Percentiles rank a stretch among this genome's conserved stretches.
These are phyloP conservation scores for Tetrapisispora arboricola DNA, from an alignment of 805 yeast species.

Conservation along the genomic window DNA sequence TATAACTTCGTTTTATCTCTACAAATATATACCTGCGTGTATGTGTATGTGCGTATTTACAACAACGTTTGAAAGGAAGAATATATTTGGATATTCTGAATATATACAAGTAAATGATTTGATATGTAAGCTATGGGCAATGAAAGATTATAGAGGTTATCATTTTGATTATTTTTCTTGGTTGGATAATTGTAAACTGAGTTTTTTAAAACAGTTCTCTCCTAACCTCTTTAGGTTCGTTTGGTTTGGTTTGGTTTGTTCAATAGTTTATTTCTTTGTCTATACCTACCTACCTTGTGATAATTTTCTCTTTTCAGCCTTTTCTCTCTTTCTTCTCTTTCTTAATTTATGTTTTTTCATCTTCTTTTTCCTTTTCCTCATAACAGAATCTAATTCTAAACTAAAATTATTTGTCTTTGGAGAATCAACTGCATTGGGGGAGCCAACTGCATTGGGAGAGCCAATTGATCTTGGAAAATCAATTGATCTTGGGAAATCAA, in stretches of 20 bases:
- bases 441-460: not conserved
- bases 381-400: slow-evolving; percentile 53
- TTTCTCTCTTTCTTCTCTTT: slow-evolving; percentile 92
- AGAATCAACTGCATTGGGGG: not conserved
- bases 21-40: too few relatives aligned
- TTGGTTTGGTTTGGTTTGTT: too few relatives aligned
- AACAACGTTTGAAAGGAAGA: too few relatives aligned
- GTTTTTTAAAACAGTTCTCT: too few relatives aligned
- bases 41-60: too few relatives aligned
- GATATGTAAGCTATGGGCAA: not conserved
- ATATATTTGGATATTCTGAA: not conserved
- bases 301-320: slow-evolving; percentile 66
- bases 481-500: not conserved
- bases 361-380: slow-evolving; percentile 80
- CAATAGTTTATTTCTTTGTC: too few relatives aligned
- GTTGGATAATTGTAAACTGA: too few relatives aligned
- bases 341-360: slow-evolving; percentile 97
- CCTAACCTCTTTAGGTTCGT: too few relatives aligned
- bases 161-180: too few relatives aligned
- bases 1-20: too few relatives aligned
- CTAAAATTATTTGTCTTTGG: not conserved
- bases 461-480: not conserved
- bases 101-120: slow-evolving; percentile 1
- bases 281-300: slow-evolving; percentile 31
- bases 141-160: too few relatives aligned